Conservation (phyloP, 2,329 filamentous ascomycete species). For the Phoma herbarum region DNA sequence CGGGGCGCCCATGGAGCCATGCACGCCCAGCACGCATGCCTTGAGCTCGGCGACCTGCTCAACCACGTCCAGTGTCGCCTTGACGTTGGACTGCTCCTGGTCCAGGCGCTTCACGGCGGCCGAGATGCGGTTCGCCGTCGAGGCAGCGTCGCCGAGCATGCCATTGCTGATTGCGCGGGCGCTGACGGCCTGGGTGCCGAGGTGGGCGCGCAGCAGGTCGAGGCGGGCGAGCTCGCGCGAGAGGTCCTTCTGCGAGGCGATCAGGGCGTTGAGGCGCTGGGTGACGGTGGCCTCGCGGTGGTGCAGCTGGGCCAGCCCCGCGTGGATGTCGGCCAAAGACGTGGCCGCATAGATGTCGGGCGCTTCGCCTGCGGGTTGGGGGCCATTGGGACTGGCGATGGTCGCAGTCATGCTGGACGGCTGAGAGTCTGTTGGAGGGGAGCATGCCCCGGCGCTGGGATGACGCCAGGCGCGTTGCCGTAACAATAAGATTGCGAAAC, state of each 20-base stretch:
- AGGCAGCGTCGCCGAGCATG: constrained; percentile 87
- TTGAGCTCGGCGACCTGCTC: constrained; percentile 98
- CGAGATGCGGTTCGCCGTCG: constrained; percentile 85
- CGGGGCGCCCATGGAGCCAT: constrained; percentile 95
- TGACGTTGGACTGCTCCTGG: constrained; percentile 88
- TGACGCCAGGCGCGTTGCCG: background rate
- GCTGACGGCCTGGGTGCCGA: constrained; percentile 86
- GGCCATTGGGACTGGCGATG: background rate
- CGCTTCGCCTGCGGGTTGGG: background rate
- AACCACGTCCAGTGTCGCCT: constrained; percentile 88
- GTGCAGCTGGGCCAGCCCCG: constrained; percentile 78
- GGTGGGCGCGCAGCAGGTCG: constrained; percentile 86
- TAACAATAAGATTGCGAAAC: background rate
- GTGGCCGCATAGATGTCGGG: constrained; percentile 67
- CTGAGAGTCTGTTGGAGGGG: background rate
- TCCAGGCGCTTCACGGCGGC: constrained; percentile 87
- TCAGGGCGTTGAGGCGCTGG: constrained; percentile 75
- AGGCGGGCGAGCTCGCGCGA: constrained; percentile 86
- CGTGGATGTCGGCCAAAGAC: constrained; percentile 80
- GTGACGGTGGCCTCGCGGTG: constrained; percentile 78
- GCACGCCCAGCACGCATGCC: constrained; percentile 91
- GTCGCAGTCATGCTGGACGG: background rate
- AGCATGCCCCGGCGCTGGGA: background rate
- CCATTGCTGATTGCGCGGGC: constrained; percentile 85
- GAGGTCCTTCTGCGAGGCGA: constrained; percentile 85